phyloP scores from a whole-genome alignment of 306 rosid genomes.

The Coriaria nepalensis region DNA sequence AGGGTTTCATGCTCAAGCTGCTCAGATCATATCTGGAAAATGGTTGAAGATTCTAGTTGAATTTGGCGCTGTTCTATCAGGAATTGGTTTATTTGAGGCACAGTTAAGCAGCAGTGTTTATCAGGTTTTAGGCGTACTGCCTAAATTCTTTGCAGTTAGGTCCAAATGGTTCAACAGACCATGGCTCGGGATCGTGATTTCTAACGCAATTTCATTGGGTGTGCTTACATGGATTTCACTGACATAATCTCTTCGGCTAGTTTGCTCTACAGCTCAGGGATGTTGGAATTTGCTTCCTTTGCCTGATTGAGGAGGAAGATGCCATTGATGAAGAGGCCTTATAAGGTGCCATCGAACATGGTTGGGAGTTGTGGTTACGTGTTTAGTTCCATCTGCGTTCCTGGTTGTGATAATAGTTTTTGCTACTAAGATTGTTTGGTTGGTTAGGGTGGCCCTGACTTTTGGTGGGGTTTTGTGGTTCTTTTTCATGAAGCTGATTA shows the following conservation, averaged over 20 bases:
- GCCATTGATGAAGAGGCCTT: constrained; percentile 3
- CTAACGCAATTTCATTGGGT: neutral
- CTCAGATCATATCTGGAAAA: constrained; percentile 5
- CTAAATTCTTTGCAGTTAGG: constrained; percentile 3
- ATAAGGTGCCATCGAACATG: constrained; percentile 7
- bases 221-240: constrained; percentile 5
- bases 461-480: constrained; percentile 6
- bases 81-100: constrained; percentile 8
- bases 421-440: constrained; percentile 6
- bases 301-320: constrained; percentile 7
- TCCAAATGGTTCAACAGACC: constrained; percentile 3
- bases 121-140: constrained; percentile 6
- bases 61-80: constrained; percentile 6
- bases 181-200: constrained; percentile 10
- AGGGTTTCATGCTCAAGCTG: constrained; percentile 10
- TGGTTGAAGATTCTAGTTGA: constrained; percentile 9
- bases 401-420: constrained; percentile 9
- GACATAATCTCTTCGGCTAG: constrained; percentile 5
- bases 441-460: constrained; percentile 9
- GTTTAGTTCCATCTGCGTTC: constrained; percentile 8
- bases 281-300: constrained; percentile 6
- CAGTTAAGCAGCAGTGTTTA: constrained; percentile 10
- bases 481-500: constrained; percentile 2
- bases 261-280: constrained; percentile 10
- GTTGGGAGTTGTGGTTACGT: constrained; percentile 4